phyloP scores from a whole-genome alignment of 208 protist genomes.

The Zelonia costaricensis region DNA sequence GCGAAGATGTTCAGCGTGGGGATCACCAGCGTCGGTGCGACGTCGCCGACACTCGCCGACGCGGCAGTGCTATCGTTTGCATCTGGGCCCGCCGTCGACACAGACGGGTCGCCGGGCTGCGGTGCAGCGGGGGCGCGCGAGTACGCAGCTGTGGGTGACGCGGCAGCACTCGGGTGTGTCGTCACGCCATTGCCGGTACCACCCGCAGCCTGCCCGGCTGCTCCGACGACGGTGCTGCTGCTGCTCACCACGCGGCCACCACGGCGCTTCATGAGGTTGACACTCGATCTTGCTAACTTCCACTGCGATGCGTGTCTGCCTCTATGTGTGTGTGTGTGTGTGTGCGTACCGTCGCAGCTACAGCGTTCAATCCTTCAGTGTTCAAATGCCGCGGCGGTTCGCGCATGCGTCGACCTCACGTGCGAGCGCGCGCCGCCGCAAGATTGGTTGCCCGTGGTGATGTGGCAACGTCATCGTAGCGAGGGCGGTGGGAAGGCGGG shows the following conservation, averaged over 20 bases:
- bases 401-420: no score
- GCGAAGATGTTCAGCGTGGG: slow-evolving; percentile 67
- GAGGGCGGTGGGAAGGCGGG: no score
- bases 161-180: background rate
- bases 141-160: background rate
- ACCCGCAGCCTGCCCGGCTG: background rate
- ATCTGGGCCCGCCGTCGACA: background rate
- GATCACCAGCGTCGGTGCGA: slow-evolving; percentile 26
- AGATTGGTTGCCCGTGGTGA: no score
- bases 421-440: no score
- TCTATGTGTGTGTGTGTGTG: background rate
- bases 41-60: slow-evolving; percentile 3
- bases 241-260: slow-evolving; percentile 42
- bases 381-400: no score
- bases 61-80: background rate
- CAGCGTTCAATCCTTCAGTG: no score
- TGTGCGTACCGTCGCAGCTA: background rate
- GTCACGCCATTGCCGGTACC: no score
- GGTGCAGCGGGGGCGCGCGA: background rate
- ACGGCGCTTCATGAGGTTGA: slow-evolving; percentile 30
- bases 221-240: slow-evolving; percentile 15
- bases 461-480: no score
- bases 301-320: background rate
- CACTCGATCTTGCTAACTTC: background rate
- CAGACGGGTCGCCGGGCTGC: background rate